Conservation (phyloP, 768 basidiomycete species). For the Lentinula guzmanii region DNA sequence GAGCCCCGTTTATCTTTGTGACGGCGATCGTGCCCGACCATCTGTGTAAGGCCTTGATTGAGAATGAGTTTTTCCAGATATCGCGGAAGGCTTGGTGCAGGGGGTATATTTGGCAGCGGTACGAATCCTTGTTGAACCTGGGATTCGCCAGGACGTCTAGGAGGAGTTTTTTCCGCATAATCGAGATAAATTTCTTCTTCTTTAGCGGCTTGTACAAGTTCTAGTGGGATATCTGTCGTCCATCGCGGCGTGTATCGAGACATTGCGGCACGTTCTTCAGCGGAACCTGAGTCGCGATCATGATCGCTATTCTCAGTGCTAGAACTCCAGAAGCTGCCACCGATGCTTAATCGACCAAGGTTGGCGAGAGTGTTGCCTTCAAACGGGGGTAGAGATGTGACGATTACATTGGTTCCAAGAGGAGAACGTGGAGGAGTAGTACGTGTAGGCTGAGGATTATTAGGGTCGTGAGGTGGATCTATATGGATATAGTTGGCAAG, state of each 20-base stretch:
- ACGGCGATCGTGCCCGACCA: not conserved
- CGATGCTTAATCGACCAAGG: not conserved
- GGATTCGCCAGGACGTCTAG: conserved; percentile 19
- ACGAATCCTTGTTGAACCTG: conserved; percentile 23
- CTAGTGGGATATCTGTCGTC: conserved; percentile 76
- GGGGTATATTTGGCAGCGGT: conserved; percentile 76
- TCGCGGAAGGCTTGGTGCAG: conserved; percentile 81
- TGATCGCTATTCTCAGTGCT: not conserved
- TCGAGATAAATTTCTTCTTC: conserved; percentile 76
- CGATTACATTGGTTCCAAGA: not conserved
- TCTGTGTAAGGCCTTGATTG: conserved; percentile 31
- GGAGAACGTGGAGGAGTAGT: not conserved
- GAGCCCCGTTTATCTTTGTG: conserved; percentile 21
- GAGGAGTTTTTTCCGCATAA: conserved; percentile 18
- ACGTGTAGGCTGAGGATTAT: not conserved
- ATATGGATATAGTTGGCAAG: conserved; percentile 83
- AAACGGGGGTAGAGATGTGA: not conserved
- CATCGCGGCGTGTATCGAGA: conserved; percentile 31
- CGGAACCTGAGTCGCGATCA: not conserved
- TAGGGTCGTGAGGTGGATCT: not conserved
- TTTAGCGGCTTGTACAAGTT: conserved; percentile 70
- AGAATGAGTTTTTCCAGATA: conserved; percentile 94
- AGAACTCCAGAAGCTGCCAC: conserved; percentile 4
- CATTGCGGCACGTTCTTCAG: not conserved
- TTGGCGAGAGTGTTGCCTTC: not conserved